Base-by-base conservation (phyloP, 345 rosid species). In the Dipteronia sinensis region DNA sequence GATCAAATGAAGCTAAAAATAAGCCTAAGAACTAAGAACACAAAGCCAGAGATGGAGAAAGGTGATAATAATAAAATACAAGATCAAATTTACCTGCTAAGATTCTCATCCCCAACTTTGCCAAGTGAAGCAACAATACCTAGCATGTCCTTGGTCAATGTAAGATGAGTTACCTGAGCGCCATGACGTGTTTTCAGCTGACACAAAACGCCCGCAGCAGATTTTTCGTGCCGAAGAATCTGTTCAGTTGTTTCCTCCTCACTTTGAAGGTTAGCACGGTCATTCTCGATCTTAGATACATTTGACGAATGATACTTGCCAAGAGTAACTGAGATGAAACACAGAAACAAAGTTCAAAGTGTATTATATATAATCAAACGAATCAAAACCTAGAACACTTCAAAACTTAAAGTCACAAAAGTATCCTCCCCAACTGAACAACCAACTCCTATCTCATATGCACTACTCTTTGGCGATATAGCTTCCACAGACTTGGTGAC, bases 111-210 rank as follows among this genome's bases (percentile, higher is more conserved):
- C 68, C 80, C 88, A 44, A 94, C 91, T 77, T 84, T 89, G 75
- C 95, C 98, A 58, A 96, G 95, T 19, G 88, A 89, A 29, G 97
- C 98, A 78, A 96, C 98, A 77, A 86, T 34, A 29, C 98, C 99
- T 20, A 94, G 69, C 0, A 93, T 87, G 78, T 90, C 94, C 82
- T 89, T 87, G 27, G 85, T 80, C 65, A 83, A 53, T n/a, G 74
- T 46, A 73, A 82, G 76, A 76, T 85, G 78, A 63, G 87, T 82
- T 80, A 86, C 87, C 66, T 85, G 88, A 1, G 86, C 23, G 12
- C 78, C 85, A 79, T 85, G 86, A 69, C 10, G 79, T 74, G 78
- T 67, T 76, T 87, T 87, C 82, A 92, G 77, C 74, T 85, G 85
- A 84, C 85, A 74, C 51, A 91, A 72, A 84, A 96, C 89, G 47